Evolutionary conservation across 352 stramenopile species (phyloP).

Genomic region (Phytophthora sp.): DNA sequence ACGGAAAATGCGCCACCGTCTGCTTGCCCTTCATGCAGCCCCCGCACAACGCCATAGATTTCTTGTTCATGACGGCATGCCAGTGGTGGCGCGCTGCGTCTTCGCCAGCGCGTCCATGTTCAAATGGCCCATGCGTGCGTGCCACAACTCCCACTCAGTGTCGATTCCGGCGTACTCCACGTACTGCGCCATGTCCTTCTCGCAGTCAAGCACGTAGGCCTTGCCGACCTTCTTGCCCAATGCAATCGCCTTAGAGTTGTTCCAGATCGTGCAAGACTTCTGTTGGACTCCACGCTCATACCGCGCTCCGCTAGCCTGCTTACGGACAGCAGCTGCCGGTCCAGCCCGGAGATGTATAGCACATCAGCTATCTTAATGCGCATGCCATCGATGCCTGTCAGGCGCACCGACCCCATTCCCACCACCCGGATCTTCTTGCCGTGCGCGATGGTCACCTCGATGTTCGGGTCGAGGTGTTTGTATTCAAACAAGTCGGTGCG

Average conservation of each 20-base stretch:
- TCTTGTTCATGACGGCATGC: neutral
- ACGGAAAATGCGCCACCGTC: too few species aligned
- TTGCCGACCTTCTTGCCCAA: constrained; percentile 21
- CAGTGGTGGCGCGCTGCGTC: constrained; percentile 2
- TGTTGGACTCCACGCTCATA: constrained; percentile 10
- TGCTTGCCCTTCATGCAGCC: too few species aligned
- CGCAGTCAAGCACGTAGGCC: constrained; percentile 16
- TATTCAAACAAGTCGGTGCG: constrained; percentile 15
- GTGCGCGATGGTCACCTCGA: constrained; percentile 23
- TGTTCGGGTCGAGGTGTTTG: neutral
- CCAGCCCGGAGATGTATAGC: constrained; percentile 15
- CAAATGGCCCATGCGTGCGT: constrained; percentile 15
- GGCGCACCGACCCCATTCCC: too few species aligned
- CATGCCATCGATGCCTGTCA: too few species aligned
- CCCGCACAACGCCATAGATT: constrained; percentile 2
- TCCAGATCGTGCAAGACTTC: constrained; percentile 3
- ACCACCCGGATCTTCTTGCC: too few species aligned
- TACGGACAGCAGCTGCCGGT: constrained; percentile 21
- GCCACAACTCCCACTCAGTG: constrained; percentile 25
- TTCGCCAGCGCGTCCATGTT: constrained; percentile 5
- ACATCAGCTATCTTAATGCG: too few species aligned
- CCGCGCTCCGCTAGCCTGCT: constrained; percentile 9
- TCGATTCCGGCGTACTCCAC: neutral
- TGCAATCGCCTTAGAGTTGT: too few species aligned
- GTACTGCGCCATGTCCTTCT: constrained; percentile 8